A percentile compares a stretch with the other conserved stretches of the same genome.
Conservation (phyloP, 495 filamentous ascomycete genomes). For the Neurospora cerealis region DNA sequence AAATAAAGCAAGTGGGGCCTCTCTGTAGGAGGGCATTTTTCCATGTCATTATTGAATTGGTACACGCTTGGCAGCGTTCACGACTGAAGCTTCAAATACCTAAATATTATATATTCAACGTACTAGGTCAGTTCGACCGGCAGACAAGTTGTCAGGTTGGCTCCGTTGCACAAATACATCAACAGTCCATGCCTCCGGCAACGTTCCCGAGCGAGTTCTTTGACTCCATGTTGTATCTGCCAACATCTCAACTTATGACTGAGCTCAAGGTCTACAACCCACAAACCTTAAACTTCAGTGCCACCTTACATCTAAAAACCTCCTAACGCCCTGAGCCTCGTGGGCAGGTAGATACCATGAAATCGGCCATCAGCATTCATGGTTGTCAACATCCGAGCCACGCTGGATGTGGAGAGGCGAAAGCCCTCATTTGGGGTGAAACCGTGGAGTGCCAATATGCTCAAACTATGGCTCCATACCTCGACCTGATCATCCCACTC, state of each 20-base stretch:
- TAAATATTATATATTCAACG: background rate
- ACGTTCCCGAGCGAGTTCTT: background rate
- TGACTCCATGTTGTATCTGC: background rate
- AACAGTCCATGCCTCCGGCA: background rate
- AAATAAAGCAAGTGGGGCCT: background rate
- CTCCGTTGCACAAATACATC: background rate
- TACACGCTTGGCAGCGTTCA: background rate
- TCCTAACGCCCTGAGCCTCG: background rate
- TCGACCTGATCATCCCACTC: background rate
- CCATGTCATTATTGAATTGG: background rate
- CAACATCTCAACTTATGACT: background rate
- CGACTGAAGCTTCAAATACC: background rate
- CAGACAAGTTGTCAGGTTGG: background rate
- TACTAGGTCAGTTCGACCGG: background rate
- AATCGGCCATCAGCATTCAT: background rate
- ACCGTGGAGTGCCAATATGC: background rate
- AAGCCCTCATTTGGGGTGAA: background rate
- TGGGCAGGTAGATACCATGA: background rate
- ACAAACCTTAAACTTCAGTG: background rate
- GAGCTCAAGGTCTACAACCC: background rate
- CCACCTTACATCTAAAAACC: background rate
- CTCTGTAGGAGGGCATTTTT: background rate
- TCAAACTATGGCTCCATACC: background rate
- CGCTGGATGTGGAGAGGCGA: background rate
- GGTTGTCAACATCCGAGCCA: background rate